Conservation (phyloP, 495 filamentous ascomycete genomes). For the Talaromyces ruber region DNA sequence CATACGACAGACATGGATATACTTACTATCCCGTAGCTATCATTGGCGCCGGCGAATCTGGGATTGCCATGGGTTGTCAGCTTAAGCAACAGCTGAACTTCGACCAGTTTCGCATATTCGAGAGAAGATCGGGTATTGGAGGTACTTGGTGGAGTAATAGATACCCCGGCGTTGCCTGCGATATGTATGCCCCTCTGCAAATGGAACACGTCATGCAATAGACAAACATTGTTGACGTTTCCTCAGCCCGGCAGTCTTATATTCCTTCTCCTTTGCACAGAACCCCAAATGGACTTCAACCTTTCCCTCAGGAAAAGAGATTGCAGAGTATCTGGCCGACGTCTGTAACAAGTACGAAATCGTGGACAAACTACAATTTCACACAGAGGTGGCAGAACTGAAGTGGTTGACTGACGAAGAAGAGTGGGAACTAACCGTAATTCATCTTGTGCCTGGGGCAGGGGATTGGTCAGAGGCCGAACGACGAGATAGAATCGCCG, state of each 20-base stretch:
- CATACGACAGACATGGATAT: slow-evolving; percentile 39
- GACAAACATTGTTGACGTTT: not conserved
- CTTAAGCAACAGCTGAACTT: slow-evolving; percentile 51
- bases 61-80: slow-evolving; percentile 56
- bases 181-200: slow-evolving; percentile 23
- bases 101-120: slow-evolving; percentile 59
- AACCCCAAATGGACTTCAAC: slow-evolving; percentile 51
- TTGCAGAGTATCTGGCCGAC: slow-evolving; percentile 48
- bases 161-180: slow-evolving; percentile 56
- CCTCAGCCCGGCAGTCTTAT: slow-evolving; percentile 45
- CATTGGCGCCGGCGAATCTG: slow-evolving; percentile 57
- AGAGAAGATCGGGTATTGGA: slow-evolving; percentile 50
- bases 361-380: slow-evolving; percentile 50
- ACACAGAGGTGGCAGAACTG: slow-evolving; percentile 43
- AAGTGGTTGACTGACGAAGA: slow-evolving; percentile 39
- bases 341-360: slow-evolving; percentile 52
- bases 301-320: slow-evolving; percentile 46
- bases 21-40: slow-evolving; percentile 48
- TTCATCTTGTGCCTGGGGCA: slow-evolving; percentile 39
- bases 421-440: slow-evolving; percentile 47
- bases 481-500: slow-evolving; percentile 17
- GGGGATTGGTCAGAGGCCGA: slow-evolving; percentile 37
- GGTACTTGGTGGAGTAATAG: slow-evolving; percentile 63
- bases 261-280: slow-evolving; percentile 54
- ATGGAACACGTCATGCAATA: not conserved